Base-by-base conservation (phyloP, 805 yeast genomes). In the Kluyveromyces starmeri region DNA sequence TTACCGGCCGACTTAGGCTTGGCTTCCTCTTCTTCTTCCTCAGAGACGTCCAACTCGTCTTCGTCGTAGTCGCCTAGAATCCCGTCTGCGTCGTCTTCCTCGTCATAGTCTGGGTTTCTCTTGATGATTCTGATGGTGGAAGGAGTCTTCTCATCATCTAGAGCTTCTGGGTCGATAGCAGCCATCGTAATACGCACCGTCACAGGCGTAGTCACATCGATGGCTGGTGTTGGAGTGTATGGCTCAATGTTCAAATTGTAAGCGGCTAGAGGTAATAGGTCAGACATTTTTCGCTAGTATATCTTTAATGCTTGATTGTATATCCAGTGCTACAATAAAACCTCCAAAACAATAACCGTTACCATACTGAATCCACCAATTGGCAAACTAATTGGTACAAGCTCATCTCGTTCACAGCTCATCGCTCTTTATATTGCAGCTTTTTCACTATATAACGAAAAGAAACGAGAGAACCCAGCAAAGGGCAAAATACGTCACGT, bases 131-230 rank as follows among this genome's bases (percentile, higher is more conserved):
- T 81, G 55, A 92, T 71, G 50, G 96, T 85, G 20, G 95, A 78
- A 46, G 97, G 96, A 49, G 73, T 78, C 46, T 70, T 76, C 44
- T 78, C 86, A 51, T 85, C 95, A 48, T 73, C 76, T 20, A 94
- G 71, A 30, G 61, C 53, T 53, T 78, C 83, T 43, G 96, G 95
- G 64, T 89, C 96, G 52, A 92, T 70, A 41, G 98, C 94, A 44
- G 96, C 98, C 73, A 89, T 72, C 35, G 97, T 88, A 52, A 89
- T 61, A 64, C 94, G 83, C 48, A 89, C 76, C 42, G 96, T 80
- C 47, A 83, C 82, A 34, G 96, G 96, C 59, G 77, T 78, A 40
- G 82, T 94, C 40, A 76, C 80, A 44, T 80, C 83, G 55, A 83
- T 75, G 40, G 96, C 95, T 34, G 86, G 86, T 27, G 78, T 77